These are phyloP conservation scores for Pythium apleroticum DNA, from an alignment of 352 stramenopile species.

Conservation along the genomic window DNA sequence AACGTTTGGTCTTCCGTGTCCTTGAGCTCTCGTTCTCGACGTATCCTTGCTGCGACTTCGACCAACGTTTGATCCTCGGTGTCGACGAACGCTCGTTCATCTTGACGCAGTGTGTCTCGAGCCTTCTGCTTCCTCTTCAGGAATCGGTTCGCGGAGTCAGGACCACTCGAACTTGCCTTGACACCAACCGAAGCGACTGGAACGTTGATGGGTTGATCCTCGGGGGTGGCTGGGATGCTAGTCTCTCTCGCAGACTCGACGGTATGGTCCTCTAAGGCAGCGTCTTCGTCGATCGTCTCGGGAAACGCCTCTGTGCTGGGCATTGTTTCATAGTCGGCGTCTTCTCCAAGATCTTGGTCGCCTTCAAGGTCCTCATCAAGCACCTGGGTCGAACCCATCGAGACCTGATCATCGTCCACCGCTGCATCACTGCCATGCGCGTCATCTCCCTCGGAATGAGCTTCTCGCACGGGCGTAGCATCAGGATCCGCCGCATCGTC, in stretches of 20 bases:
- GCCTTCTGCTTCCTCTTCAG: conserved; percentile 24
- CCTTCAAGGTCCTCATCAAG: conserved; percentile 38
- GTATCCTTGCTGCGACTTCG: conserved; percentile 16
- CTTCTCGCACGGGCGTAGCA: neutral
- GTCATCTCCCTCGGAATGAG: conserved; percentile 18
- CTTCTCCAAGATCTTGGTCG: conserved; percentile 5
- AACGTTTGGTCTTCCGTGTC: conserved; percentile 2
- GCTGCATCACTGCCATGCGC: neutral
- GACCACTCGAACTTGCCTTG: neutral
- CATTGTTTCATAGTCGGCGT: neutral
- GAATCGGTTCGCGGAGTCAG: conserved; percentile 7
- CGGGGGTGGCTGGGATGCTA: neutral
- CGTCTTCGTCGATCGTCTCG: conserved; percentile 17
- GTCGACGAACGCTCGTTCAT: conserved; percentile 14
- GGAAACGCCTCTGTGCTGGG: conserved; percentile 11
- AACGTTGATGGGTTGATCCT: neutral
- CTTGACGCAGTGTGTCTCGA: conserved; percentile 5
- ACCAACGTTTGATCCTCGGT: conserved; percentile 25
- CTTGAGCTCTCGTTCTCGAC: conserved; percentile 14
- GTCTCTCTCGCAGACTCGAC: neutral
- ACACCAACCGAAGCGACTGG: neutral
- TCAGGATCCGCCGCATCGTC: neutral
- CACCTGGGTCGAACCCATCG: conserved; percentile 44
- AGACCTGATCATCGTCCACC: conserved; percentile 21
- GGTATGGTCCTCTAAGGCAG: neutral